Conservation (phyloP, 306 rosid species). For the Corylus americana region DNA sequence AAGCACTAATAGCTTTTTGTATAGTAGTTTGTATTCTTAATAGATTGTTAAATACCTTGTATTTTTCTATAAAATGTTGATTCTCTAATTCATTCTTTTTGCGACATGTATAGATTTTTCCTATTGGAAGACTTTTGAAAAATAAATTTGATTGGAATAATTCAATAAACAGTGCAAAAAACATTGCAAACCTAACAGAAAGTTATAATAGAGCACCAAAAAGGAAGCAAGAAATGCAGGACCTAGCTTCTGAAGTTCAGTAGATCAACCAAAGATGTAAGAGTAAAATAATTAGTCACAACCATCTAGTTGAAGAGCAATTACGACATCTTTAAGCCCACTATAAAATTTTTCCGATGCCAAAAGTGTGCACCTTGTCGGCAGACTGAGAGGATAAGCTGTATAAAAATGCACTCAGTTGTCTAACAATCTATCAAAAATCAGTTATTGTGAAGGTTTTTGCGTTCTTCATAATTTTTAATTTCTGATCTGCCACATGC, state of each 20-base stretch:
- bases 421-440: not conserved
- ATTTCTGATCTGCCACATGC: slow-evolving; percentile 19
- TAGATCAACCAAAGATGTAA: not conserved
- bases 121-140: no score
- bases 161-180: not conserved
- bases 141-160: no score
- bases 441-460: not conserved
- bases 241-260: not conserved
- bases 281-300: not conserved
- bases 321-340: not conserved
- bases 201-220: not conserved
- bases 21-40: not conserved
- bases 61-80: not conserved
- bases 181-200: no score
- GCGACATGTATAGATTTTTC: no score
- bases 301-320: not conserved
- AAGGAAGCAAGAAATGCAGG: not conserved
- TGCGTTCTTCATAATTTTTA: slow-evolving; percentile 2
- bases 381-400: not conserved
- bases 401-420: not conserved
- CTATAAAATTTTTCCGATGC: not conserved
- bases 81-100: not conserved
- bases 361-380: not conserved
- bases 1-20: not conserved
- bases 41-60: not conserved